A percentile compares a stretch with the other conserved stretches of the same genome.
phyloP scores from a whole-genome alignment of 495 filamentous ascomycete genomes.

The Astrocystis sublimbata region DNA sequence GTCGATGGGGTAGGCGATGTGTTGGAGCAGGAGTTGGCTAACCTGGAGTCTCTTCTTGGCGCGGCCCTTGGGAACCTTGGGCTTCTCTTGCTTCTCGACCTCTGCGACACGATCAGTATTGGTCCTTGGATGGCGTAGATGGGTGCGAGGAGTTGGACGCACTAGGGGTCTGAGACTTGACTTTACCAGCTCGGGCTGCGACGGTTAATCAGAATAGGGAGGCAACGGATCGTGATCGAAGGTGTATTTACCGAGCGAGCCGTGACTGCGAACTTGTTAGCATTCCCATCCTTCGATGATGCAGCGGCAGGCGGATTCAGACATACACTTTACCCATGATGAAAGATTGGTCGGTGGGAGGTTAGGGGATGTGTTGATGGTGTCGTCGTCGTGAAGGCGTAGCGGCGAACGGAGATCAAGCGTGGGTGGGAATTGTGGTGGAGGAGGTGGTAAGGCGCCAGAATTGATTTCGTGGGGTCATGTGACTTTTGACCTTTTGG shows the following conservation, averaged over 20 bases:
- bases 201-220: too few species aligned
- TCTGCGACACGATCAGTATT: slow-evolving; percentile 29
- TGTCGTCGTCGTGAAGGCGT: slow-evolving; percentile 21
- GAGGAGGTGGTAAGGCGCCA: background rate
- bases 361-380: slow-evolving; percentile 13
- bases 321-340: slow-evolving; percentile 78
- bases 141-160: background rate
- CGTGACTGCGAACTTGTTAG: slow-evolving; percentile 48
- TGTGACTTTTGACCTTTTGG: too few species aligned
- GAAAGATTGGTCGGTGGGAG: slow-evolving; percentile 22
- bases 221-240: too few species aligned
- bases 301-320: background rate
- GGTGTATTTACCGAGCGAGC: slow-evolving; percentile 72
- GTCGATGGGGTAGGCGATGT: background rate
- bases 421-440: background rate
- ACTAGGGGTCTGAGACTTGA: slow-evolving; percentile 52
- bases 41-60: slow-evolving; percentile 82
- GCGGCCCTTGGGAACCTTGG: slow-evolving; percentile 94
- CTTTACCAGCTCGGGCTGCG: too few species aligned
- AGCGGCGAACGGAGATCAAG: slow-evolving; percentile 8
- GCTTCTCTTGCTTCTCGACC: slow-evolving; percentile 90
- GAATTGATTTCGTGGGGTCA: slow-evolving; percentile 19
- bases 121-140: background rate
- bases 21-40: background rate
- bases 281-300: background rate